Evolutionary conservation across 345 rosid species (phyloP).

Genomic region (Geranium rotundifolium): DNA sequence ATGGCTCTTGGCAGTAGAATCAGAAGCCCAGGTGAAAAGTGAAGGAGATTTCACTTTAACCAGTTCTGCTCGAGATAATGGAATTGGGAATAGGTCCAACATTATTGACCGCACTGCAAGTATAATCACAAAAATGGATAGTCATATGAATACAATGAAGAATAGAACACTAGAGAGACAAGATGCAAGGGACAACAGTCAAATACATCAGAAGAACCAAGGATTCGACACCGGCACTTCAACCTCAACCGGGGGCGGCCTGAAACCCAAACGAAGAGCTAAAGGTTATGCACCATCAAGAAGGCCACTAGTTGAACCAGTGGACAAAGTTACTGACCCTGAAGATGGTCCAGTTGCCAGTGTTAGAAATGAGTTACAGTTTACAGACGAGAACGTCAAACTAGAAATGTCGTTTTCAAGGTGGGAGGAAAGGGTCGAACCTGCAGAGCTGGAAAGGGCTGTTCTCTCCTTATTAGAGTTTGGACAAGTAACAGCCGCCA

Average conservation of each 20-base stretch:
- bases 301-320: conserved; percentile 40
- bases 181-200: conserved; percentile 45
- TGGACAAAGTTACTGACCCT: conserved; percentile 41
- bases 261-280: conserved; percentile 69
- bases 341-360: conserved; percentile 44
- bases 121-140: conserved; percentile 83
- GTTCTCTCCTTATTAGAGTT: conserved; percentile 86
- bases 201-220: conserved; percentile 47
- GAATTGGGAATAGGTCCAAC: conserved; percentile 38
- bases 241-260: conserved; percentile 26
- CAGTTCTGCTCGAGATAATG: conserved; percentile 30
- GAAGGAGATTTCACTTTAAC: conserved; percentile 43
- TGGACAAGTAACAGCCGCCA: conserved; percentile 91
- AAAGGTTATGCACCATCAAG: conserved; percentile 57
- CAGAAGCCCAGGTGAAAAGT: conserved; percentile 75
- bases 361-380: conserved; percentile 47
- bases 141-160: conserved; percentile 60
- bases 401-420: conserved; percentile 68
- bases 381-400: conserved; percentile 53
- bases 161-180: conserved; percentile 48
- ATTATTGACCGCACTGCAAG: conserved; percentile 80
- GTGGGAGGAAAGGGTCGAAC: conserved; percentile 90
- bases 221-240: conserved; percentile 34
- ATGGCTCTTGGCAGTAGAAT: conserved; percentile 96
- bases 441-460: conserved; percentile 85